Percentiles rank a stretch among this genome's conserved stretches.
These are phyloP conservation scores for Brassica nigra DNA, from an alignment of 345 rosid genomes.

Conservation along the genomic window DNA sequence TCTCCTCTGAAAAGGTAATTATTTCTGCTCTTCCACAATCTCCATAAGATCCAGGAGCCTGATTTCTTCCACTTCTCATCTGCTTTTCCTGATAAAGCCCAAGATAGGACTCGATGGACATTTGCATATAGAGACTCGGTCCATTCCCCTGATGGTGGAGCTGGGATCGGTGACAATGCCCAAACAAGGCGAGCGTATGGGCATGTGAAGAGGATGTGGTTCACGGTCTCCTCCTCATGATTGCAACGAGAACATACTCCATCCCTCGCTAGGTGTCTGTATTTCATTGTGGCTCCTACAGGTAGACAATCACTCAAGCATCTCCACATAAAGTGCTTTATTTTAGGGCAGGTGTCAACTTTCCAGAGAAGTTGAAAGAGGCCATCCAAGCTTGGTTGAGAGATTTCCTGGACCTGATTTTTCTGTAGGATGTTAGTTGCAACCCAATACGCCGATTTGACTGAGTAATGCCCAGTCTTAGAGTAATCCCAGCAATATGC, in stretches of 20 bases:
- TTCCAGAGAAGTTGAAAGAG: background rate
- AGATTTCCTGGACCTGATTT: too few relatives aligned
- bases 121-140: background rate
- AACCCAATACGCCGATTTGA: background rate
- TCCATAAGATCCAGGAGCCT: too few relatives aligned
- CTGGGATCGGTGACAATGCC: background rate
- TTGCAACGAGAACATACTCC: too few relatives aligned
- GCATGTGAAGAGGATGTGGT: background rate
- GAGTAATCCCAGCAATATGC: background rate
- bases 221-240: background rate
- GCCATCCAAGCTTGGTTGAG: background rate
- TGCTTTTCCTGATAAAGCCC: too few relatives aligned
- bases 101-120: background rate
- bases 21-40: too few relatives aligned
- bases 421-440: background rate
- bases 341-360: background rate
- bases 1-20: too few relatives aligned
- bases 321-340: background rate
- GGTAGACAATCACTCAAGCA: background rate
- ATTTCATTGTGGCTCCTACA: background rate
- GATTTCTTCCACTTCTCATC: too few relatives aligned
- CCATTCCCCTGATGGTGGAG: background rate
- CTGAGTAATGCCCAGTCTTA: background rate
- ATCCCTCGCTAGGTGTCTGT: background rate
- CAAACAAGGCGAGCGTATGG: background rate